Conservation (phyloP, 352 stramenopile genomes). For the Globisporangium echinulatum region DNA sequence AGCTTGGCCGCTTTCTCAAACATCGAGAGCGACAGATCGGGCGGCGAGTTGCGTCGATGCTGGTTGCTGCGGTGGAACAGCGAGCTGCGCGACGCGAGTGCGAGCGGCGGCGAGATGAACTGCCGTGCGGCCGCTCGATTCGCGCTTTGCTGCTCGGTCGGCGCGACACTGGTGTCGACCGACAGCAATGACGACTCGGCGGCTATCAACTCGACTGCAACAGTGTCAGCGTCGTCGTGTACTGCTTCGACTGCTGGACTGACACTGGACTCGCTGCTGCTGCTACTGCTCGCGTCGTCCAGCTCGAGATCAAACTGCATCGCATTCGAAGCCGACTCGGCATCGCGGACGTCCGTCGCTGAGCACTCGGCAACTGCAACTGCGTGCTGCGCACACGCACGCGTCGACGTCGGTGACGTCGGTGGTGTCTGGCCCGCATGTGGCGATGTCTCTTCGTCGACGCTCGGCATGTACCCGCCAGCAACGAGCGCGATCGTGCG, state of each 20-base stretch:
- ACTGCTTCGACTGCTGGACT: no score
- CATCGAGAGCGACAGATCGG: conserved; percentile 49
- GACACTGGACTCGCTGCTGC: no score
- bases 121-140: conserved; percentile 1
- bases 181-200: neutral
- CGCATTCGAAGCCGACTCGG: neutral
- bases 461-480: conserved; percentile 60
- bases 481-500: conserved; percentile 16
- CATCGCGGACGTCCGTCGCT: conserved; percentile 2
- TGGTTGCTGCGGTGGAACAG: conserved; percentile 23
- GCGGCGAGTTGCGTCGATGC: conserved; percentile 58
- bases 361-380: neutral
- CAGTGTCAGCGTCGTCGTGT: neutral
- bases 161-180: no score
- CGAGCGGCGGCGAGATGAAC: conserved; percentile 54
- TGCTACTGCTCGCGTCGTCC: neutral
- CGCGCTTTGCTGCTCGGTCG: neutral
- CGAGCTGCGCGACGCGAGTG: conserved; percentile 26
- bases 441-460: conserved; percentile 64
- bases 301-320: conserved; percentile 13
- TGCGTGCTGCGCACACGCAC: conserved; percentile 2
- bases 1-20: conserved; percentile 51
- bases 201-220: neutral
- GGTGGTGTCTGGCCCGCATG: conserved; percentile 43
- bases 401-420: conserved; percentile 22